Evolutionary conservation across 1,284 basidiomycete genomes (phyloP), one percentile per base, ranked within the genome.

Genomic region (Cryptococcus hybrid): DNA sequence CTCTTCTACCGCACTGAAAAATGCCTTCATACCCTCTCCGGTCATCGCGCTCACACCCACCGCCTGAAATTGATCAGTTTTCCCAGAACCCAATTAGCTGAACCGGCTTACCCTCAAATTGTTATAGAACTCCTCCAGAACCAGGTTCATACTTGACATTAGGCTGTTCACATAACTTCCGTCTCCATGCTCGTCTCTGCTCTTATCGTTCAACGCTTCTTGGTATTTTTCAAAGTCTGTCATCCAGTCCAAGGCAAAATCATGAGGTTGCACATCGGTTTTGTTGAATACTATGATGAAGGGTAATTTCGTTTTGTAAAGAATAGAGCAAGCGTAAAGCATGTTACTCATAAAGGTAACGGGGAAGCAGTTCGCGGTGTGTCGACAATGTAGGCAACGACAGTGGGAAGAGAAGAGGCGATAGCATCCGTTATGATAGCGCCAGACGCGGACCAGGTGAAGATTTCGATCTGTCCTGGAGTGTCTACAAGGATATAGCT

Each of bases 321-420:
- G 81, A 65, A 99, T 99, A 64, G 90, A 92, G 83, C 96, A 99
- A 0, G 96, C 96, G 71, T 99, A 99, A 51, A 99, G 83, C 96
- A 99, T 99, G 78, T 99, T 99, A 54, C 89, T 92, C 96, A 99
- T 99, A 78, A 99, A 99, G 0, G 96, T 99, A 5, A 95, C 92
- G 0, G 96, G 0, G 93, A 87, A 0, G 88, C 88, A 8, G 93
- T 95, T 57, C 96, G 84, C 13, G 96, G 95, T 2, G 96, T 99
- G 78, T 99, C 96, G 69, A 99, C 92, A 59, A 99, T 86, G 75
- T 98, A 99, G 9, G 94, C 96, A 42, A 99, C 87, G 30, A 94
- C 90, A 0, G 95, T 90, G 0, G 96, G 96, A 61, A 98, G 81
- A 0, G 92, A 86, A 8, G 90, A 90, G 0, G 95, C 95, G 38